These are phyloP conservation scores for Calonectria honghensis DNA, from an alignment of 2,329 filamentous ascomycete genomes.

Conservation along the genomic window DNA sequence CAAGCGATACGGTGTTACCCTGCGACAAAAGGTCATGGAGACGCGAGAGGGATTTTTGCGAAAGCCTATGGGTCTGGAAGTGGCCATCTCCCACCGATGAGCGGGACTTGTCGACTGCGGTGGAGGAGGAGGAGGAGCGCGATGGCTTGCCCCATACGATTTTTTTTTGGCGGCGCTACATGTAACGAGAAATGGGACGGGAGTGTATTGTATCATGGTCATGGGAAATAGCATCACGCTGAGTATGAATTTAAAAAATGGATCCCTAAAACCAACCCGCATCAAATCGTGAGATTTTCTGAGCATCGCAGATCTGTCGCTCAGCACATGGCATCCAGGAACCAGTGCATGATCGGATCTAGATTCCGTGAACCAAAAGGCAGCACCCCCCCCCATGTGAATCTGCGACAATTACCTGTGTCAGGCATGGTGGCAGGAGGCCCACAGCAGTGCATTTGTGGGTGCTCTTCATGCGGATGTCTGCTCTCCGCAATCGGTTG, in stretches of 20 bases:
- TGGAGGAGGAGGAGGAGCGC: neutral
- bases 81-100: slow-evolving; percentile 48
- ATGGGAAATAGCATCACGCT: neutral
- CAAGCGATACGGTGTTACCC: slow-evolving; percentile 68
- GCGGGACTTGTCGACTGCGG: neutral
- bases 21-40: slow-evolving; percentile 78
- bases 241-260: slow-evolving; percentile 2
- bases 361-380: slow-evolving; percentile 1
- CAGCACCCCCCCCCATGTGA: neutral
- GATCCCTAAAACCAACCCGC: neutral
- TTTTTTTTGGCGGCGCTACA: neutral
- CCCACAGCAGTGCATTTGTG: slow-evolving; percentile 16
- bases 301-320: slow-evolving; percentile 10
- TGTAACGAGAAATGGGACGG: neutral
- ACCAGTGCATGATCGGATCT: slow-evolving; percentile 22
- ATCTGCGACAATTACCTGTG: neutral
- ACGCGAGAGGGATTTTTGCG: slow-evolving; percentile 88
- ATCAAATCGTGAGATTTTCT: neutral
- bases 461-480: neutral
- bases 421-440: neutral
- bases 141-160: neutral
- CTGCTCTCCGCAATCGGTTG: slow-evolving; percentile 1
- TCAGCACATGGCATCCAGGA: slow-evolving; percentile 7
- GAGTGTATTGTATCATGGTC: slow-evolving; percentile 6
- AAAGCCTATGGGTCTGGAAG: slow-evolving; percentile 82